Evolutionary conservation across 202 grass and related monocot species (phyloP), one percentile per base, ranked within the genome.

Genomic region (Setaria viridis): DNA sequence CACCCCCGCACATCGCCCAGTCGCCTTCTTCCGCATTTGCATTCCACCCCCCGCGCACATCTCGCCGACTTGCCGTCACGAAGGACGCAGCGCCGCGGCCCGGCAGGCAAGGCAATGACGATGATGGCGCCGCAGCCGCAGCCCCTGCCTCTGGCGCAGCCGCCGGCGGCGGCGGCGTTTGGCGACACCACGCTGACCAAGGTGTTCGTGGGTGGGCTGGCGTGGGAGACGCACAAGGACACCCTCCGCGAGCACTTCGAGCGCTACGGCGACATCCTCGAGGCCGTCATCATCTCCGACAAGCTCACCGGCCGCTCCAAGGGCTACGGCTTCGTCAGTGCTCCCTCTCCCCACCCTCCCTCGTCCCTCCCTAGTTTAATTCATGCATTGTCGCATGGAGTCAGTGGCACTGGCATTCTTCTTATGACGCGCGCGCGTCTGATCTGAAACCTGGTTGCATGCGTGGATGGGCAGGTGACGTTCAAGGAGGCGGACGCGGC

Each of bases 241-340:
- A 91, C 97, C 56, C 94, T 99, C 72, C 97, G 87, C 47, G 90
- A 99, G 89, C 97, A 99, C 82, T 99, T 99, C 87, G 90, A 94
- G 70, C 84, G 87, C 82, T 97, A 83, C 73, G 97, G 97, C 77
- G 94, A 99, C 82, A 94, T 99, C 89, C 92, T 97, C 58, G 94
- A 99, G 86, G 97, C 94, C 45, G 97, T 99, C 89, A 93, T 96
- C 87, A 99, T 99, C 87, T 94, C 92, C 82, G 97, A 99, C 90
- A 99, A 99, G 92, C 84, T 94, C 92, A 96, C 94, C 82, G 90
- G 97, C 69, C 97, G 97, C 50, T 99, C 97, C 90, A 99, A 96
- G 92, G 97, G 97, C 80, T 99, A 99, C 86, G 97, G 97, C 50
- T 99, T 99, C 46, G 97, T 99, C 66, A 55, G 91, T 67, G 5